Evolutionary conservation across 2,329 filamentous ascomycete genomes (phyloP).

Genomic region (Epichloe elymi): DNA sequence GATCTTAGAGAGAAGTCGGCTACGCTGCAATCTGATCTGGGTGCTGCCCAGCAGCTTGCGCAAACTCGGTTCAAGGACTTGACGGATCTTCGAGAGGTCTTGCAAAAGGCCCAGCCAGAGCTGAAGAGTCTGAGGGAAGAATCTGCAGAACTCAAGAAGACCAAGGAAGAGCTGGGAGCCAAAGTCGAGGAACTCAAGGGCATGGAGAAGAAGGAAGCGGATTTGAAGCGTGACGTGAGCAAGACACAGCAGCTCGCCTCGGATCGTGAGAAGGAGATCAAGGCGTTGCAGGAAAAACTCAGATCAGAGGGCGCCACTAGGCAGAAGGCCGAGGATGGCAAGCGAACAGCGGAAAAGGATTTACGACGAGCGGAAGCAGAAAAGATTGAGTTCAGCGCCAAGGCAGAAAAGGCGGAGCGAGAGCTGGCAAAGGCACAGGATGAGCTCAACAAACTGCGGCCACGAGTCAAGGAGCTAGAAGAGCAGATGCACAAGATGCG

Average conservation of each 20-base stretch:
- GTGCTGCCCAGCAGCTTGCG: constrained; percentile 74
- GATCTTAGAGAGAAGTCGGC: constrained; percentile 57
- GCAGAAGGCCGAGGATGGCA: constrained; percentile 65
- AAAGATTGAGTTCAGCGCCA: constrained; percentile 63
- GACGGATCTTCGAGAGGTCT: constrained; percentile 61
- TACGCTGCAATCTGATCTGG: constrained; percentile 67
- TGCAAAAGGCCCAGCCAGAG: constrained; percentile 75
- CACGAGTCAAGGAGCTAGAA: constrained; percentile 53
- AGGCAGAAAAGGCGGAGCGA: constrained; percentile 54
- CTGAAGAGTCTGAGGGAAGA: constrained; percentile 68
- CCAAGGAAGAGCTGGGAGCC: constrained; percentile 58
- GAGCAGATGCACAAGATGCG: constrained; percentile 56
- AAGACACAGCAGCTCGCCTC: constrained; percentile 55
- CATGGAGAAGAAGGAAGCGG: constrained; percentile 73
- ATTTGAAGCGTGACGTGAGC: constrained; percentile 61
- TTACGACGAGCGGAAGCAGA: constrained; percentile 65
- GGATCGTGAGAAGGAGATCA: constrained; percentile 68
- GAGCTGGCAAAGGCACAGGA: constrained; percentile 63
- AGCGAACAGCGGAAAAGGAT: constrained; percentile 61
- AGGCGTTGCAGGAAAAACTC: constrained; percentile 64
- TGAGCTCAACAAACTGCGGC: constrained; percentile 55
- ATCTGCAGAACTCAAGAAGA: constrained; percentile 56
- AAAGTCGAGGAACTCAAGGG: constrained; percentile 50
- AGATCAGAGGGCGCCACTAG: constrained; percentile 59
- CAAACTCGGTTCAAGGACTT: constrained; percentile 81